Evolutionary conservation across 129 eudicot genomes (phyloP).

Genomic region (Saposhnikovia divaricata): DNA sequence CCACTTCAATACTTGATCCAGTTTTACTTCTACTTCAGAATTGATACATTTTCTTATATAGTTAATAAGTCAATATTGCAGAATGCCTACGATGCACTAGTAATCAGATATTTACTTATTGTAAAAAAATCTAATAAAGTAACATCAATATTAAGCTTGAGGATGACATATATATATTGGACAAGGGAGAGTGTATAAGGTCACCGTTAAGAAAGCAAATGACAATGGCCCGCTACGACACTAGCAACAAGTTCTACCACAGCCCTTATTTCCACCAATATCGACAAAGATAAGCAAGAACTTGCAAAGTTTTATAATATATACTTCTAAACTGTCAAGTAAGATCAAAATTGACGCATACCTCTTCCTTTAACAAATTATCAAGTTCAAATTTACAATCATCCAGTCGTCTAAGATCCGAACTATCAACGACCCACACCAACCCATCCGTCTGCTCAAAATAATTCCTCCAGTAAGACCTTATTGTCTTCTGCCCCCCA

Average conservation of each 20-base stretch:
- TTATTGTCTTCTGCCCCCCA: constrained; percentile 89
- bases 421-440: constrained; percentile 97
- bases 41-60: background rate
- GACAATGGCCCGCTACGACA: background rate
- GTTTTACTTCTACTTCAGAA: background rate
- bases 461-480: constrained; percentile 98
- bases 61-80: background rate
- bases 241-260: background rate
- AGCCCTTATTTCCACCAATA: background rate
- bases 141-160: background rate
- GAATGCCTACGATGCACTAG: background rate
- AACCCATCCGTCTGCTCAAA: constrained; percentile 98
- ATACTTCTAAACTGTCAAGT: background rate
- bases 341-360: constrained; percentile 13
- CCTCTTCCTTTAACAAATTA: constrained; percentile 95
- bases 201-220: background rate
- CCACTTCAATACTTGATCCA: background rate
- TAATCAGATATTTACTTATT: background rate
- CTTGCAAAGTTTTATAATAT: background rate
- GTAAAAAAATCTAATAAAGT: background rate
- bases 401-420: constrained; percentile 82
- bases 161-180: background rate
- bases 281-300: background rate
- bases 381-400: constrained; percentile 83
- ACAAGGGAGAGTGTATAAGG: background rate